Evolutionary conservation across 371 early-diverging fungal species (phyloP), one percentile per base, ranked within the genome.

Genomic region (Lichtheimia corymbifera): DNA sequence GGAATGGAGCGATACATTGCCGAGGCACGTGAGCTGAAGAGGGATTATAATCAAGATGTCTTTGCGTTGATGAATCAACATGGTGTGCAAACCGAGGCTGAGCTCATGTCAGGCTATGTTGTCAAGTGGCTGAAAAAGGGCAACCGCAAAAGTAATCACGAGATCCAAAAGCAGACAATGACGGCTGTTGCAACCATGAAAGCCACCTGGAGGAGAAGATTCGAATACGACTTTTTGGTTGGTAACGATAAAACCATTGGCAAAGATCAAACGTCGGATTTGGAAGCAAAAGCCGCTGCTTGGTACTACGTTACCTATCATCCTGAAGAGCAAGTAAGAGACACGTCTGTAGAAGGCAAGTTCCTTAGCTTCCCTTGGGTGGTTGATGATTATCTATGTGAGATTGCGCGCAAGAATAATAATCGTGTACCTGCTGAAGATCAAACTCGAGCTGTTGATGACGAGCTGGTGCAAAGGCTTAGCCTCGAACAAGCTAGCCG

Each of bases 221-320:
- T 79, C 27, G 83, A 83, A 56, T 52, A 67, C 30, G 83, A 85
- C 30, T 82, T 84, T n/a, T 12, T 60, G 25, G n/a, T 3, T 13
- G 25, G 40, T 3, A 27, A 63, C 15, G 58, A 59, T 0, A 67
- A 68, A 20, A 53, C 50, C 0, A 35, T 35, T 35, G 35, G 35
- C 35, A 35, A 35, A 35, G 62, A 73, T 2, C 47, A 62, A n/a
- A 49, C 27, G 14, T 0, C 28, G 12, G 45, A 3, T 6, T 27
- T 62, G 15, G 60, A 70, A 27, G 61, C 55, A n/a, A 89, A 87
- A 56, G 91, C 88, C 1, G 82, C 83, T 2, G 88, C 89, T 0
- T 89, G 87, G 89, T 91, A 91, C 54, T 85, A 83, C 35, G 87
- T 84, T 4, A 82, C 87, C 0, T 91, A 91, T 59, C 75, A 84